Evolutionary conservation across 2,329 filamentous ascomycete species (phyloP).

Genomic region (Alternaria novae-zelandiae): DNA sequence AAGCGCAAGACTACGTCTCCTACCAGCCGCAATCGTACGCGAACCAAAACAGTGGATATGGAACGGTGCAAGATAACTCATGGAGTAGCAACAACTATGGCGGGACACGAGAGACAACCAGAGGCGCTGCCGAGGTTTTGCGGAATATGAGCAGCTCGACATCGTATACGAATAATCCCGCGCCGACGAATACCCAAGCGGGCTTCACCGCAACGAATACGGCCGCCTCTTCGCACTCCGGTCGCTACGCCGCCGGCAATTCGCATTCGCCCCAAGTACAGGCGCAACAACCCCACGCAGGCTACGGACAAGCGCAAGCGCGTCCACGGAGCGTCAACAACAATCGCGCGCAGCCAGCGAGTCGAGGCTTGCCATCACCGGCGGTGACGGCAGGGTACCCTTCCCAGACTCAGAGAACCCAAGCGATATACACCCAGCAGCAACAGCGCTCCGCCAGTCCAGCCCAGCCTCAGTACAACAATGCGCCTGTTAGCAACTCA

Average conservation of each 20-base stretch:
- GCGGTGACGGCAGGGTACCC: slow-evolving; percentile 30
- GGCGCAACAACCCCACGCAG: slow-evolving; percentile 24
- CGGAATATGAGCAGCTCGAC: slow-evolving; percentile 42
- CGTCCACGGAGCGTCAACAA: slow-evolving; percentile 38
- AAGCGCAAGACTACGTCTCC: slow-evolving; percentile 36
- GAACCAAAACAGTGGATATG: slow-evolving; percentile 28
- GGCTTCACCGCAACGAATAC: slow-evolving; percentile 30
- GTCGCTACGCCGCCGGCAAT: slow-evolving; percentile 24
- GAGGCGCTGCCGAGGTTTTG: slow-evolving; percentile 41
- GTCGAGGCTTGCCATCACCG: slow-evolving; percentile 31
- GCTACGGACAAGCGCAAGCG: slow-evolving; percentile 33
- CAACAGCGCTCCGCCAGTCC: slow-evolving; percentile 38
- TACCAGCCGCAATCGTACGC: slow-evolving; percentile 32
- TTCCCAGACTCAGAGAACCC: slow-evolving; percentile 36
- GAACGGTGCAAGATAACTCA: slow-evolving; percentile 23
- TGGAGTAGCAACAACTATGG: slow-evolving; percentile 36
- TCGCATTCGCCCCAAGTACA: slow-evolving; percentile 22
- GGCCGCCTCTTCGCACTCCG: slow-evolving; percentile 19
- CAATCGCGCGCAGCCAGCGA: slow-evolving; percentile 24
- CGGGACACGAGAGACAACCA: slow-evolving; percentile 32
- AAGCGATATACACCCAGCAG: slow-evolving; percentile 33
- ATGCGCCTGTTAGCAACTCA: slow-evolving; percentile 12
- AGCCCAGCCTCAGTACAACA: slow-evolving; percentile 32
- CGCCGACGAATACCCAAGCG: slow-evolving; percentile 22
- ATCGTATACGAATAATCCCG: slow-evolving; percentile 25